Base-by-base conservation (phyloP, 2,329 filamentous ascomycete species). In the Trichophaea hybrida region DNA sequence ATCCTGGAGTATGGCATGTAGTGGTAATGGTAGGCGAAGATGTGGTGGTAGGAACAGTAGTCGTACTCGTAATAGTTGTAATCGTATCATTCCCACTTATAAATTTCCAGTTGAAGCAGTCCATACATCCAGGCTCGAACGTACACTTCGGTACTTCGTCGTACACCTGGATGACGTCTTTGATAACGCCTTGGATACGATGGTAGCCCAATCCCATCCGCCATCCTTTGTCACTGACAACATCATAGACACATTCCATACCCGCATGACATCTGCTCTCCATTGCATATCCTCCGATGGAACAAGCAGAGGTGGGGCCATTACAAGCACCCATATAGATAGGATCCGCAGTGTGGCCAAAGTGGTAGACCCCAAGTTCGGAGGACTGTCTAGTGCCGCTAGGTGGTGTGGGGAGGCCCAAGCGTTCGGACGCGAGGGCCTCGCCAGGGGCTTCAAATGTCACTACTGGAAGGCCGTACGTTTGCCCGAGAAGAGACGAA, bases 281-380 rank as follows among this genome's bases (percentile, higher is more conserved):
- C 77, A 98, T 80, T 1, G 93, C 90, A 71, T 97, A 98, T 0
- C 93, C 93, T 1, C 83, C 91, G 69, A 94, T 83, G 0, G 90
- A 93, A 72, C 93, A 97, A 8, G 85, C 83, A 2, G 91, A 90
- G 1, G 87, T 89, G 2, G 87, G 88, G 35, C 86, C 87, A 69
- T 95, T 96, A 73, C 93, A 97, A 0, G 84, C 87, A 35, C 93
- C 93, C 75, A 96, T 90, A 69, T 85, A 98, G 37, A 98, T 83
- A 0, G 93, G 93, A 72, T 98, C 93, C 0, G 93, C 93, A 0
- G 89, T 97, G 69, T 97, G 90, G 3, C 93, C 93, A 70, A 96
- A 91, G 72, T 98, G 93, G 69, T 83, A 94, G 34, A 65, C 59
- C 31, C 88, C 79, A 68, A 90, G 79, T 50, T 84, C 77, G 3